These are phyloP conservation scores for Medicago arabica DNA, from an alignment of 306 rosid genomes.

Conservation along the genomic window DNA sequence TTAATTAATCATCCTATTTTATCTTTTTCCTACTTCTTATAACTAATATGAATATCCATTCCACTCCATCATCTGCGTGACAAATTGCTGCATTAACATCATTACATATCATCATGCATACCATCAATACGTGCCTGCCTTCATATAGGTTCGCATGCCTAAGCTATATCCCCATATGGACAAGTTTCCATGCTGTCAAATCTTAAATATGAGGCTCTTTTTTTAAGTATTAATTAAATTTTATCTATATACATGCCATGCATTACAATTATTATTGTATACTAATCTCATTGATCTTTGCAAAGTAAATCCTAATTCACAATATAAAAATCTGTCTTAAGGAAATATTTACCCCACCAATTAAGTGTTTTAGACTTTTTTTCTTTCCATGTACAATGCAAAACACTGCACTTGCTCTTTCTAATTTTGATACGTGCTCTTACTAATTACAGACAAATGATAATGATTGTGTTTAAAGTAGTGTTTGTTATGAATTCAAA, in stretches of 20 bases:
- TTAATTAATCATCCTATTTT: slow-evolving; percentile 60
- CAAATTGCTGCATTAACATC: slow-evolving; percentile 38
- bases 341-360: background rate
- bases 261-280: background rate
- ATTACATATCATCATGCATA: slow-evolving; percentile 43
- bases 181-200: background rate
- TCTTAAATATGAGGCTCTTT: background rate
- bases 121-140: slow-evolving; percentile 32
- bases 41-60: too few species aligned
- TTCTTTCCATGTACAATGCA: background rate
- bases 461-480: slow-evolving; percentile 20
- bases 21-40: slow-evolving; percentile 40
- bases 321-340: background rate
- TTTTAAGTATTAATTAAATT: too few species aligned
- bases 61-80: slow-evolving; percentile 6
- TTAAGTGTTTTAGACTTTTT: background rate
- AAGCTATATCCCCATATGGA: background rate
- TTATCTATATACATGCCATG: background rate
- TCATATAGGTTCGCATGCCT: slow-evolving; percentile 5
- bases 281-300: background rate
- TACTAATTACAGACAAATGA: slow-evolving; percentile 17
- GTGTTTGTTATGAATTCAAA: background rate
- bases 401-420: background rate
- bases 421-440: background rate
- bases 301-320: background rate